Evolutionary conservation across 164 flowering plant species (phyloP).

Genomic region (Magnolia changhungtana): DNA sequence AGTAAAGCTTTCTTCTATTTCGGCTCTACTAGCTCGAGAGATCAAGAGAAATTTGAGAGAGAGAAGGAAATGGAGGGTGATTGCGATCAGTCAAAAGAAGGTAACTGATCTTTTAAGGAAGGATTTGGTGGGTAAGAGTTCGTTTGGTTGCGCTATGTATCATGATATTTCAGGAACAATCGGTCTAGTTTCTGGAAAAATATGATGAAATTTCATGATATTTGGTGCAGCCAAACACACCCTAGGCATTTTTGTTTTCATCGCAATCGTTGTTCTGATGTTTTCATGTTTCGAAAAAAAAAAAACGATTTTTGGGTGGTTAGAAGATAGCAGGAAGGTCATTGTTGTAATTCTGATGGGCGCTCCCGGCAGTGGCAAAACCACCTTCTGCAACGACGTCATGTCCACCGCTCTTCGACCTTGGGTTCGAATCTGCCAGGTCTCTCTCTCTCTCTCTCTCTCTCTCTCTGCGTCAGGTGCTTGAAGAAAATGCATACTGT

Average conservation of each 20-base stretch:
- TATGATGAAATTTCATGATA: too few relatives aligned
- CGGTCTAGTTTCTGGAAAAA: too few relatives aligned
- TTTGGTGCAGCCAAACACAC: too few relatives aligned
- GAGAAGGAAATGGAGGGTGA: background rate
- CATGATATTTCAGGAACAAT: too few relatives aligned
- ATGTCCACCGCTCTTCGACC: conserved; percentile 48
- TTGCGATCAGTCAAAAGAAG: background rate
- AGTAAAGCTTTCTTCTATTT: too few relatives aligned
- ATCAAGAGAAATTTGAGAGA: background rate
- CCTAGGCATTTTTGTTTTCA: too few relatives aligned
- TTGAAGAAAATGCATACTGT: background rate
- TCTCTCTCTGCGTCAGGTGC: background rate
- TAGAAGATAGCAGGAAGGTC: conserved; percentile 26
- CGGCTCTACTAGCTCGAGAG: background rate
- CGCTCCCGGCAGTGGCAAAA: conserved; percentile 92
- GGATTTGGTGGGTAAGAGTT: background rate
- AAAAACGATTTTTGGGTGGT: background rate
- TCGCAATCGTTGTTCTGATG: too few relatives aligned
- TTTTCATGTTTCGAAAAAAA: too few relatives aligned
- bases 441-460: conserved; percentile 19
- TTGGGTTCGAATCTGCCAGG: conserved; percentile 91
- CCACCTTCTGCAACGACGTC: conserved; percentile 75
- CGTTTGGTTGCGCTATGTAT: too few relatives aligned
- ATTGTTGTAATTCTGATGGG: conserved; percentile 62
- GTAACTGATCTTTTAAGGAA: background rate